Evolutionary conservation across 768 basidiomycete species (phyloP), one percentile per base, ranked within the genome.

Genomic region (Pleurotus cornucopiae): DNA sequence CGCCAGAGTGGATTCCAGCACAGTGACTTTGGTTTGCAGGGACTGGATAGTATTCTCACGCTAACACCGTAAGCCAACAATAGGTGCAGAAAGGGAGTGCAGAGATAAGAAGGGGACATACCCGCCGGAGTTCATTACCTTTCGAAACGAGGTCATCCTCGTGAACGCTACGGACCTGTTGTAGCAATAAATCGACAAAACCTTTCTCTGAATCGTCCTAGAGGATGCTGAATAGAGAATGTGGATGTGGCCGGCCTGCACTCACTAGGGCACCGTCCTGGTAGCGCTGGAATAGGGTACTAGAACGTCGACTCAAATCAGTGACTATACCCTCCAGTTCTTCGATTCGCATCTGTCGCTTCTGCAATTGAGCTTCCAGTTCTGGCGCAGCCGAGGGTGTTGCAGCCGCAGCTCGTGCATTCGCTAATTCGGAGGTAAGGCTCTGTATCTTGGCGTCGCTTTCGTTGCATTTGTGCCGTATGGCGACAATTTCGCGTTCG

Each of bases 91-190:
- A 38, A 60, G 46, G 12, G 13, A 49, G 40, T 51, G 14, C 25
- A 46, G 55, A 40, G 51, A 40, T 34, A 34, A 34, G 30, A 41
- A 20, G 2, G 46, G 2, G 21, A 67, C 72, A 43, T 58, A 83
- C 83, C 58, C 77, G 72, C 57, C 76, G 77, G 25, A 86, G 72
- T 54, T 85, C 82, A 60, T 85, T 83, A 51, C 72, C 72, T 63
- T 84, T 84, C 21, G 70, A 73, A 26, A 84, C 74, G 38, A 78
- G 68, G 14, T 79, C 77, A 51, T 82, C 75, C 58, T 83, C 83
- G 60, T 83, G 76, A 18, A 78, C 66, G 9, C 73, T 71, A 49
- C 77, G 72, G 13, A 79, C 73, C 46, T 76, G 66, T 40, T 68
- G 68, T 59, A 80, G 71, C 26, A 86, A 60, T 47, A 70, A 66